These are phyloP conservation scores for Entomortierella chlamydospora DNA, from an alignment of 192 early-diverging fungal genomes.

Conservation along the genomic window DNA sequence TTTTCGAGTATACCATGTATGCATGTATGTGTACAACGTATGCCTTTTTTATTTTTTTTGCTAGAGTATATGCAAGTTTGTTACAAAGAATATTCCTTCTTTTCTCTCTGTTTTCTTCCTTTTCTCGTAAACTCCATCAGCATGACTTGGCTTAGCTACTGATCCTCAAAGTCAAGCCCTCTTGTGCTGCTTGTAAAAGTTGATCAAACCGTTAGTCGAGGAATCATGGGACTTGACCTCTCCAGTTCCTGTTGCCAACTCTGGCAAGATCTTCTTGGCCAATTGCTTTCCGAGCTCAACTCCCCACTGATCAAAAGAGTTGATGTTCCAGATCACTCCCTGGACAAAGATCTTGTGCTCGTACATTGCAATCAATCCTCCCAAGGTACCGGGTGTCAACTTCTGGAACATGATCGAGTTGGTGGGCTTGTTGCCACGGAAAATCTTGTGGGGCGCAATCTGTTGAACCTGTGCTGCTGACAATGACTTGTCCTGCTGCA, in stretches of 20 bases:
- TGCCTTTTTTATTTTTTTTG: no score
- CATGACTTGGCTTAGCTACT: no score
- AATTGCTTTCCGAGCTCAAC: constrained; percentile 99
- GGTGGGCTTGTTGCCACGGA: constrained; percentile 96
- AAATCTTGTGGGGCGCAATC: constrained; percentile 95
- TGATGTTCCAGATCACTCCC: constrained; percentile 97
- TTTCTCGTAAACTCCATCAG: no score
- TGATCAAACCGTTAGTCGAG: constrained; percentile 96
- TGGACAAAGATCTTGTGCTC: constrained; percentile 99
- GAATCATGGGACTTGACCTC: constrained; percentile 85
- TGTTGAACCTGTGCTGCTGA: constrained; percentile 64
- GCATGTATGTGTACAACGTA: no score
- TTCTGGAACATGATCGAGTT: constrained; percentile 96
- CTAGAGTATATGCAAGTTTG: no score
- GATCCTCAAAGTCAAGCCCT: constrained; percentile 44
- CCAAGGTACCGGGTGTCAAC: constrained; percentile 90
- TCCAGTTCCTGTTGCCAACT: constrained; percentile 65
- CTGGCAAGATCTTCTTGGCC: constrained; percentile 95
- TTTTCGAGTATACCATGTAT: no score
- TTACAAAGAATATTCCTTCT: no score
- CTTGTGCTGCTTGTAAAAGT: constrained; percentile 82
- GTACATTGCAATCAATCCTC: constrained; percentile 95
- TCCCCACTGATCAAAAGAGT: constrained; percentile 96
- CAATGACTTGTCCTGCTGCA: constrained; percentile 71
- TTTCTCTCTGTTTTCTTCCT: background rate